Evolutionary conservation across 164 flowering plant species (phyloP).

Genomic region (Cinnamomum micranthum): DNA sequence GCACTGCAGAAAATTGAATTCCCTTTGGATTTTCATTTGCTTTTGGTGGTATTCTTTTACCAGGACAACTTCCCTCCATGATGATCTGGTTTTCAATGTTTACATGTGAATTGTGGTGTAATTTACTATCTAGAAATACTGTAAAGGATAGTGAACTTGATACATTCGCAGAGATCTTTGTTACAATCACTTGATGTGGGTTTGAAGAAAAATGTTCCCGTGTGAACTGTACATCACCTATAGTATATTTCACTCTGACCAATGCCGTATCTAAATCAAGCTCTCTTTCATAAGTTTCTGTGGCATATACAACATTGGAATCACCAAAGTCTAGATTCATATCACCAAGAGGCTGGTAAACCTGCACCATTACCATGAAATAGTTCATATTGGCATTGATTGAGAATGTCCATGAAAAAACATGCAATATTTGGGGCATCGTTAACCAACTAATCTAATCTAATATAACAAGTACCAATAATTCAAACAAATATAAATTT

Average conservation of each 20-base stretch:
- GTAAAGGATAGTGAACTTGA: slow-evolving; percentile 68
- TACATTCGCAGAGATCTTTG: slow-evolving; percentile 65
- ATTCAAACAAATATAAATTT: not conserved
- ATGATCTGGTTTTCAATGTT: slow-evolving; percentile 53
- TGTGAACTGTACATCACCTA: slow-evolving; percentile 52
- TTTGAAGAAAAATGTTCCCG: slow-evolving; percentile 80
- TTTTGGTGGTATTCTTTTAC: slow-evolving; percentile 48
- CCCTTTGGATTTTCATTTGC: slow-evolving; percentile 57
- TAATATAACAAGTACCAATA: too few species aligned
- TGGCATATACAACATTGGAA: slow-evolving; percentile 43
- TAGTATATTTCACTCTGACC: slow-evolving; percentile 53
- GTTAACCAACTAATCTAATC: not conserved
- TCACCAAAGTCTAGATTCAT: slow-evolving; percentile 77
- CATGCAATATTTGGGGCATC: not conserved
- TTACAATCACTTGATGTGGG: slow-evolving; percentile 81
- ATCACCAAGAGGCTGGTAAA: slow-evolving; percentile 88
- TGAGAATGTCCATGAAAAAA: not conserved
- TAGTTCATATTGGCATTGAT: not conserved
- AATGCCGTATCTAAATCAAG: slow-evolving; percentile 86
- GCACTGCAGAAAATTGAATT: slow-evolving; percentile 64
- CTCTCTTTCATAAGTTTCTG: slow-evolving; percentile 64
- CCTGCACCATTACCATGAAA: slow-evolving; percentile 43
- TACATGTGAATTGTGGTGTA: slow-evolving; percentile 51
- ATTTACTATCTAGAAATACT: slow-evolving; percentile 67
- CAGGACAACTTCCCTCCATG: slow-evolving; percentile 80